Conservation (phyloP, 192 early-diverging fungal species). For the Linnemannia exigua region DNA sequence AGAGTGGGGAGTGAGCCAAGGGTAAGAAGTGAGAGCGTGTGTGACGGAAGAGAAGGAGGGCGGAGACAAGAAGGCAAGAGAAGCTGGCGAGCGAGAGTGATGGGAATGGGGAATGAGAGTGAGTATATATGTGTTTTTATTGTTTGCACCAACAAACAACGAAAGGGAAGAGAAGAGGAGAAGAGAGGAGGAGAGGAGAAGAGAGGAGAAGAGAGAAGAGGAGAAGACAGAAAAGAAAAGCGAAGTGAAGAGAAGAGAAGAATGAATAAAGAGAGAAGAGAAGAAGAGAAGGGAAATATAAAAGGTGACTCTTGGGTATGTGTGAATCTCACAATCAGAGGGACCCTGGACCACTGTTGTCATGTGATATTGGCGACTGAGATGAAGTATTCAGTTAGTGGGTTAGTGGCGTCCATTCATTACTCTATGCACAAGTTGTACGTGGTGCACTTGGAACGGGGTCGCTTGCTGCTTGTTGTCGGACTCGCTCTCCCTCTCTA, state of each 20-base stretch:
- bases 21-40: neutral
- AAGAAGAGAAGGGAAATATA: neutral
- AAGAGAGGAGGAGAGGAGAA: neutral
- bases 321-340: neutral
- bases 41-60: neutral
- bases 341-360: neutral
- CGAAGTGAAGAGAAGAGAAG: neutral
- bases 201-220: neutral
- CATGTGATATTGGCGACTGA: neutral
- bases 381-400: no score
- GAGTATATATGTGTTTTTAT: no score
- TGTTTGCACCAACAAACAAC: no score
- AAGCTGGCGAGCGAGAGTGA: neutral
- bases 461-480: neutral
- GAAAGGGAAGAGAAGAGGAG: neutral
- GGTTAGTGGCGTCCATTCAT: neutral
- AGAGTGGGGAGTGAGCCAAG: neutral
- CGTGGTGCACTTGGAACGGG: neutral
- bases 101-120: slow-evolving; percentile 6
- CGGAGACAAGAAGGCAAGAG: neutral
- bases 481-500: neutral
- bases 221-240: neutral
- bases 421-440: neutral
- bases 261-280: neutral
- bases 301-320: neutral